Conservation (phyloP, 2,329 filamentous ascomycete species). For the Clonostachys chloroleuca region DNA sequence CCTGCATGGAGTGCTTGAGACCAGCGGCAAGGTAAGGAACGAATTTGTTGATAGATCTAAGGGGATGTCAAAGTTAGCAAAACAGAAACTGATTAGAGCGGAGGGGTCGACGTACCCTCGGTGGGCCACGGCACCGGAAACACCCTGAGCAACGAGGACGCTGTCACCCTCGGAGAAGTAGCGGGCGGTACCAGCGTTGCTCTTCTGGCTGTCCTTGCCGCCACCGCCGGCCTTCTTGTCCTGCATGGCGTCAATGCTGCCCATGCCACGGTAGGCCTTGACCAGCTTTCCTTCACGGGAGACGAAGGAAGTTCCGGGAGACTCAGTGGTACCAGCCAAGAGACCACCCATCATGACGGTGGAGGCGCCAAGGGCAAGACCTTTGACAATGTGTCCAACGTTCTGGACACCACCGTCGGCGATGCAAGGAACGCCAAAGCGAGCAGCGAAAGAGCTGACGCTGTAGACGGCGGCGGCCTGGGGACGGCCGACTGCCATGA, state of each 20-base stretch:
- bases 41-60: constrained; percentile 83
- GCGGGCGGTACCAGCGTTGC: constrained; percentile 91
- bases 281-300: constrained; percentile 96
- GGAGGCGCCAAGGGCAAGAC: constrained; percentile 86
- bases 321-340: constrained; percentile 94
- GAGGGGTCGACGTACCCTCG: constrained; percentile 45
- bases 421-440: constrained; percentile 96
- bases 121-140: constrained; percentile 81
- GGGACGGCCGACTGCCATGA: constrained; percentile 97
- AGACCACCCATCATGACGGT: constrained; percentile 99
- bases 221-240: constrained; percentile 89
- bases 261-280: constrained; percentile 99
- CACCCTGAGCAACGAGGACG: constrained; percentile 93
- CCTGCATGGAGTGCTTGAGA: constrained; percentile 95
- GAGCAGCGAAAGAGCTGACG: constrained; percentile 83
- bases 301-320: constrained; percentile 93
- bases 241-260: constrained; percentile 98
- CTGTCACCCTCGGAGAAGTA: constrained; percentile 98
- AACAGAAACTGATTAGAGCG: not conserved
- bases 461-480: constrained; percentile 92
- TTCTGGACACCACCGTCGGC: constrained; percentile 98
- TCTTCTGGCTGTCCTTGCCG: constrained; percentile 67
- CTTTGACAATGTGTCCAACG: constrained; percentile 98
- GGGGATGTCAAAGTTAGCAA: not conserved
- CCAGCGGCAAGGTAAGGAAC: constrained; percentile 93